A percentile compares a stretch with the other conserved stretches of the same genome.
These are phyloP conservation scores for Millerago galiae DNA, from an alignment of 805 yeast genomes.

Conservation along the genomic window DNA sequence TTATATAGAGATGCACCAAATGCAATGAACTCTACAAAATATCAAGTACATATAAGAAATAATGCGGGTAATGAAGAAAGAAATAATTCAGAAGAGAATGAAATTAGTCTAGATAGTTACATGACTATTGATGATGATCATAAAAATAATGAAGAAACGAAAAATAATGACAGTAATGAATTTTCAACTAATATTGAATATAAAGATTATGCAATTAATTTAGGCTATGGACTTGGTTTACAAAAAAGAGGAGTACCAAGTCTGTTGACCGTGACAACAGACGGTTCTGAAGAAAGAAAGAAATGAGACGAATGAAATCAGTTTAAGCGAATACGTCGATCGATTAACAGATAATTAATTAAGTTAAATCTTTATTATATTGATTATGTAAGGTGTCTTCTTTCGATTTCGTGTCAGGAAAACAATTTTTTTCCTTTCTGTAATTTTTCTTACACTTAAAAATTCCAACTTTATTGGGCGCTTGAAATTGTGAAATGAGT, in stretches of 20 bases:
- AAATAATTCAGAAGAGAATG: background rate
- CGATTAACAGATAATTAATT: slow-evolving; percentile 9
- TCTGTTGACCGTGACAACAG: slow-evolving; percentile 15
- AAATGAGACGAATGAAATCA: background rate
- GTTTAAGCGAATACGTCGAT: slow-evolving; percentile 18
- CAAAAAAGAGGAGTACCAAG: slow-evolving; percentile 24
- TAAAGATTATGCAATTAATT: slow-evolving; percentile 17
- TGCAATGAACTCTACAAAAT: slow-evolving; percentile 45
- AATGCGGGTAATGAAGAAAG: background rate
- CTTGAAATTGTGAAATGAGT: background rate
- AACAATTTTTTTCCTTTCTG: too few relatives aligned
- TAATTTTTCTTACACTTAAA: background rate
- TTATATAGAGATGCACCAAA: slow-evolving; percentile 54
- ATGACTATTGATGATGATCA: background rate
- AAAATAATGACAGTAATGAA: slow-evolving; percentile 1
- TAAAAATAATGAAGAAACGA: background rate
- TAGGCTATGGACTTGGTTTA: slow-evolving; percentile 20
- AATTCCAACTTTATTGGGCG: background rate
- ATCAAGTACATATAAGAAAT: slow-evolving; percentile 14
- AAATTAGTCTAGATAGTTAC: background rate
- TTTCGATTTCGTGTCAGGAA: too few relatives aligned
- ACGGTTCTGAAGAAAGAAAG: slow-evolving; percentile 5
- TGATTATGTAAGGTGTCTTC: too few relatives aligned
- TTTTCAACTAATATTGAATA: background rate
- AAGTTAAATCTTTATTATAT: too few relatives aligned